Evolutionary conservation across 257 asterid genomes (phyloP), one percentile per base, ranked within the genome.

Genomic region (Solanum chmielewskii): DNA sequence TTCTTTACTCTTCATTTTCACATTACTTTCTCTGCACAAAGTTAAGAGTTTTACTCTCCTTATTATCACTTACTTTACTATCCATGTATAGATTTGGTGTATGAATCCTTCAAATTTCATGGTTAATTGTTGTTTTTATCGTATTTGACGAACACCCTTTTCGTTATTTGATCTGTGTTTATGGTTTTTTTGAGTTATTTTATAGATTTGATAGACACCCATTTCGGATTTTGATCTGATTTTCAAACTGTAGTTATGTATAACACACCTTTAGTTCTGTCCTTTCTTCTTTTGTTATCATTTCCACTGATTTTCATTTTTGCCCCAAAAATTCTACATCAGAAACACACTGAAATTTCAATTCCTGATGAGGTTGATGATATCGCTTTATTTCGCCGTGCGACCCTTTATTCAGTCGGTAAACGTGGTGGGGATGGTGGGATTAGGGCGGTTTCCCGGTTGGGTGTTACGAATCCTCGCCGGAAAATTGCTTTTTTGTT

Each of bases 401-500:
- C 95, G 47, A 88, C 96, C 21, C 92, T 92, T 18, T 85, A 90
- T n/a, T 83, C 93, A 62, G 21, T 88, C 73, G 74, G 69, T 18
- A 69, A 69, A 9, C 86, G 9, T 39, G 62, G 77, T 56, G 66
- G 68, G 44, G 41, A 47, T 6, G 86, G 86, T 2, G 60, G 86
- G 0, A 25, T 84, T 84, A 64, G 64, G 4, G 87, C 88, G 39
- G 77, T 60, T 7, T 88, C 90, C 69, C 92, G 90, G 49, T 86
- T 86, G 21, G 89, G 87, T 71, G 31, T 93, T 87, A n/a, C 91
- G 60, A 83, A 49, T 23, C 73, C 86, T 0, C 87, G 77, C 4
- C 97, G 94, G 78, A 94, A 94, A 88, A 92, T 95, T 70, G 98
- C 98, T 7, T 95, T 94, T 92, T 89, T 95, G 80, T 95, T 94